Conservation (phyloP, 139 green algal species). For the Closterium sp. region DNA sequence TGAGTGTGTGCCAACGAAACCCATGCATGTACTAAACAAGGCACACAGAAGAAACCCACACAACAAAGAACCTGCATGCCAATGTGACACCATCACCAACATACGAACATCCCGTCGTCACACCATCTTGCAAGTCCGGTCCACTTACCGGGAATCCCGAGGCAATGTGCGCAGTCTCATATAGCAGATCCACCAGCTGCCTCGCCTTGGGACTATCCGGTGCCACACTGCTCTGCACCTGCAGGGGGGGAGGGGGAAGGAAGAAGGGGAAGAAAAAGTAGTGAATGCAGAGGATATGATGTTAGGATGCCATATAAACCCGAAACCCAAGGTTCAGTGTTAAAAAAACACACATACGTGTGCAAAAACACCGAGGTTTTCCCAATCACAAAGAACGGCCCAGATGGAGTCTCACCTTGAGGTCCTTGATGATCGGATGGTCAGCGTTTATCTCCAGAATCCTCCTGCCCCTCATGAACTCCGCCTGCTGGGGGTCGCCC, state of each 20-base stretch:
- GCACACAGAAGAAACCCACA: no score
- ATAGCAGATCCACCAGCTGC: constrained; percentile 74
- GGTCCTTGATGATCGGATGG: constrained; percentile 75
- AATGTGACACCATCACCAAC: no score
- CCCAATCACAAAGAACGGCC: no score
- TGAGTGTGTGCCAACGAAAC: no score
- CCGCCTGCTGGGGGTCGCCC: constrained; percentile 75
- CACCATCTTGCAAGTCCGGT: no score
- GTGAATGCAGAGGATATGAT: neutral
- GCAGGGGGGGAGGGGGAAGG: neutral
- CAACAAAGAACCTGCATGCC: no score
- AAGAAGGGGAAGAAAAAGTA: neutral
- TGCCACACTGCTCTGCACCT: constrained; percentile 17
- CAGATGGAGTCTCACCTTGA: constrained; percentile 56
- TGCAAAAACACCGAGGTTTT: no score
- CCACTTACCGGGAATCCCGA: constrained; percentile 54
- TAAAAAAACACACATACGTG: no score
- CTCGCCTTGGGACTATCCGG: constrained; percentile 53
- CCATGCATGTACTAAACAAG: no score
- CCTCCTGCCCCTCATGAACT: constrained; percentile 94
- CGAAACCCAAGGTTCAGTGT: no score
- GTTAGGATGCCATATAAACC: neutral
- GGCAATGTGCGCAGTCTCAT: constrained; percentile 87
- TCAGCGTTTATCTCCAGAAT: constrained; percentile 98
- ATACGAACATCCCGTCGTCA: no score